Percentiles rank a stretch among this genome's conserved stretches.
phyloP scores from a whole-genome alignment of 129 eudicot genomes.

The Artemisia tridentata region DNA sequence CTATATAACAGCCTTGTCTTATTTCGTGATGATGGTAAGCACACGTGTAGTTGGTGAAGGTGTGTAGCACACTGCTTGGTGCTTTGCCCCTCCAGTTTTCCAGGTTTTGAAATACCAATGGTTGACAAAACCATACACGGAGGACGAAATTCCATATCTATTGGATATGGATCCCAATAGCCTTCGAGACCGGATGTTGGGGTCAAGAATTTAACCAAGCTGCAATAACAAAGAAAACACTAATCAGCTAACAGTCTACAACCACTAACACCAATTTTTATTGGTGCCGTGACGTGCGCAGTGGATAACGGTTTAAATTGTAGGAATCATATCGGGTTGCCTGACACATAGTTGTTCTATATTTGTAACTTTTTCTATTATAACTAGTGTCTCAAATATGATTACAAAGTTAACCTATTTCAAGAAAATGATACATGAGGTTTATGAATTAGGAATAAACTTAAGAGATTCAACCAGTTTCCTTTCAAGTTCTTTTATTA shows the following conservation, averaged over 20 bases:
- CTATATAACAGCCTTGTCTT: conserved; percentile 77
- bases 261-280: not conserved
- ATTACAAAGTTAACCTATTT: not conserved
- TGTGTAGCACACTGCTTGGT: conserved; percentile 79
- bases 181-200: conserved; percentile 86
- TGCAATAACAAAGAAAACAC: conserved; percentile 35
- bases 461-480: no score
- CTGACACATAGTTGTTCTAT: no score
- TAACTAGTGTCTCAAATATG: not conserved
- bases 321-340: no score
- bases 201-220: conserved; percentile 85
- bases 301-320: no score
- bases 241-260: not conserved
- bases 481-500: no score
- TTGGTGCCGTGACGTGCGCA: not conserved
- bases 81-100: conserved; percentile 77
- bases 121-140: conserved; percentile 93
- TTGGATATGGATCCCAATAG: conserved; percentile 91
- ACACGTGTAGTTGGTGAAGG: conserved; percentile 97
- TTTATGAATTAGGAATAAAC: no score
- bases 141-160: conserved; percentile 86
- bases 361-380: no score
- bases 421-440: no score
- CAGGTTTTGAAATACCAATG: conserved; percentile 87
- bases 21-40: conserved; percentile 69